Evolutionary conservation across 768 basidiomycete genomes (phyloP).

Genomic region (Amanita phalloides): DNA sequence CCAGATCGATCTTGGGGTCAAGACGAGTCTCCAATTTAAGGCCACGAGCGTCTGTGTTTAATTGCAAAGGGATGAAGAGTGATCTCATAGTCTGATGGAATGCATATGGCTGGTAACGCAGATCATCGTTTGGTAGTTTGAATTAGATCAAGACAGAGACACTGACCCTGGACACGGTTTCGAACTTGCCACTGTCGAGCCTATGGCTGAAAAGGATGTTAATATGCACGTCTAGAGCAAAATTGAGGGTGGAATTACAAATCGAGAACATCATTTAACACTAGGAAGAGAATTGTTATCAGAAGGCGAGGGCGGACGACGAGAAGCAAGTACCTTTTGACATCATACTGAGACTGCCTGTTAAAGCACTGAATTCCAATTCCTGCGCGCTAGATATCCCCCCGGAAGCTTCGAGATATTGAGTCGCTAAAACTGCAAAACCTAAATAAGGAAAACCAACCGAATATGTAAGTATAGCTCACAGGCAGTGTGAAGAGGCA

Average conservation of each 20-base stretch:
- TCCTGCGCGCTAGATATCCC: conserved; percentile 66
- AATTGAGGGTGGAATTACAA: conserved; percentile 36
- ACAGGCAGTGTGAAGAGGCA: conserved; percentile 72
- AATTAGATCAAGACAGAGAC: not conserved
- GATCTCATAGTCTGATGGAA: conserved; percentile 75
- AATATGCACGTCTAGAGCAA: not conserved
- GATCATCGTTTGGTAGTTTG: conserved; percentile 1
- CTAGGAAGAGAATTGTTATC: conserved; percentile 18
- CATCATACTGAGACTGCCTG: conserved; percentile 82
- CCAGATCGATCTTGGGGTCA: conserved; percentile 57
- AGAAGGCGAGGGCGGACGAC: conserved; percentile 5
- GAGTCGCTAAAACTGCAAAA: conserved; percentile 61
- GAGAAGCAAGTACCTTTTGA: conserved; percentile 45
- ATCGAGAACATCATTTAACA: conserved; percentile 72
- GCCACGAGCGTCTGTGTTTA: conserved; percentile 57
- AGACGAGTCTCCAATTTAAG: conserved; percentile 60
- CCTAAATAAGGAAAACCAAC: conserved; percentile 5
- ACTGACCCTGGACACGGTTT: conserved; percentile 45
- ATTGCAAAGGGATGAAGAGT: conserved; percentile 54
- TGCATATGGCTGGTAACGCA: conserved; percentile 44
- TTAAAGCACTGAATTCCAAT: conserved; percentile 81
- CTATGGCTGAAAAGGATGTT: conserved; percentile 43
- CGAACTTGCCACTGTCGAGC: conserved; percentile 82
- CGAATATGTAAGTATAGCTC: conserved; percentile 11
- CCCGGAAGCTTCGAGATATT: conserved; percentile 82